Base-by-base conservation (phyloP, 2,329 filamentous ascomycete genomes). In the Biscogniauxia sp. region DNA sequence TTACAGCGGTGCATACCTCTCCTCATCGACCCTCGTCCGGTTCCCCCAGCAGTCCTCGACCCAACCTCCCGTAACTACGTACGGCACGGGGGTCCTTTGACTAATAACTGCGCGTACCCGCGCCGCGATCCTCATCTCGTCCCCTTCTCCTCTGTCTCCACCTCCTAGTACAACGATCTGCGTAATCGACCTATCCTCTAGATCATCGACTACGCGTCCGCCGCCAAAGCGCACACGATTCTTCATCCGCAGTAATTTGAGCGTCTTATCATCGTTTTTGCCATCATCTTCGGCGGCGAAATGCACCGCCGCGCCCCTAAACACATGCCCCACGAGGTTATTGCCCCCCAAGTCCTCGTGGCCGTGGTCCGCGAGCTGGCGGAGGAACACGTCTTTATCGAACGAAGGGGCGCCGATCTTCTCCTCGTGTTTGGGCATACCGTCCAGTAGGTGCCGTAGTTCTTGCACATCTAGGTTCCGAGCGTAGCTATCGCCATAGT, bases 401-500 rank as follows among this genome's bases (percentile, higher is more conserved):
- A 86, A 82, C 0, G 68, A 65, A 5, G 65, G 60, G 1, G 70
- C 72, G 11, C 72, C 65, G 15, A 76, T 72, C 56, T 80, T 74
- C n/a, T 78, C 76, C 28, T 32, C 28, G 28, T 32, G 28, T 64
- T 81, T 79, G 0, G 80, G 78, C 79, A 88, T 87, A 2, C 75
- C 72, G 7, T 68, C 69, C 52, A 88, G 64, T 0, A 88, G 71
- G 2, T 72, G 71, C 49, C 74, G 79, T 54, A 97, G 80, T 68
- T 94, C 90, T 1, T 86, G 82, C 0, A 84, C 68, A 0, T 79
- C 81, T 8, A 89, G 78, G 68, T 96, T 87, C 4, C 93, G 82
- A 0, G 87, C 84, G 74, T 91, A 98, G 70, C 92, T 93, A 73
- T 99, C 95, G 0, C 90, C 90, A 68, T 86, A 95, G 57, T 82